Evolutionary conservation across 2,329 filamentous ascomycete species (phyloP), one percentile per base, ranked within the genome.

Genomic region (Rhynchosporium graminicola): DNA sequence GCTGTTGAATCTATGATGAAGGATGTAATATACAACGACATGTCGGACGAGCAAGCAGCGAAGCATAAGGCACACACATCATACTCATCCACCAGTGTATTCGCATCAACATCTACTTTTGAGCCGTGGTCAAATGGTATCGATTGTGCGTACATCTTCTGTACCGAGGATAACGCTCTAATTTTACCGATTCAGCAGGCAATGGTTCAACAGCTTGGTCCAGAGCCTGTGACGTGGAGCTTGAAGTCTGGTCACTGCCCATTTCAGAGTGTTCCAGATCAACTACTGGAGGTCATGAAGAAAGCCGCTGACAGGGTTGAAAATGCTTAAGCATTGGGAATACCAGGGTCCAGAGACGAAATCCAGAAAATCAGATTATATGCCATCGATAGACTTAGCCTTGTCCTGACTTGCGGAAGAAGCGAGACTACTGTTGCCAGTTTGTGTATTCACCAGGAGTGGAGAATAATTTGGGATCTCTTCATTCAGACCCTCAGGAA

Each of bases 81-180:
- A 2, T 59, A 68, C 42, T 60, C 59, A 7, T 62, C 65, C 28
- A 54, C 57, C 5, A 31, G 42, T 28, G 62, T 61, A 6, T 67
- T 69, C 33, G 51, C 52, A 6, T 54, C 65, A 5, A 58, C 59
- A 6, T 67, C 65, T 5, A 68, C 62, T 5, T 69, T 63, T 38
- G 65, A 69, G 42, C 68, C 66, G 15, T 69, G 66, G 66, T 12
- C 48, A 1, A 59, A 67, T 36, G 55, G 43, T 9, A 59, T 68
- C 7, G 58, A 61, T n/a, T 65, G 63, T 28, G 42, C 61, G 4
- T 70, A 70, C 46, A 65, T 70, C 26, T 68, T 70, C 52, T 65
- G 62, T 48, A 60, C 56, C 2, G 46, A 65, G 7, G 67, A 70
- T 43, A 61, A 61, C 10, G 67, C 64, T 9, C 46, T 70, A 26